Evolutionary conservation across 192 early-diverging fungal species (phyloP).

Genomic region (Paraglomus occultum): DNA sequence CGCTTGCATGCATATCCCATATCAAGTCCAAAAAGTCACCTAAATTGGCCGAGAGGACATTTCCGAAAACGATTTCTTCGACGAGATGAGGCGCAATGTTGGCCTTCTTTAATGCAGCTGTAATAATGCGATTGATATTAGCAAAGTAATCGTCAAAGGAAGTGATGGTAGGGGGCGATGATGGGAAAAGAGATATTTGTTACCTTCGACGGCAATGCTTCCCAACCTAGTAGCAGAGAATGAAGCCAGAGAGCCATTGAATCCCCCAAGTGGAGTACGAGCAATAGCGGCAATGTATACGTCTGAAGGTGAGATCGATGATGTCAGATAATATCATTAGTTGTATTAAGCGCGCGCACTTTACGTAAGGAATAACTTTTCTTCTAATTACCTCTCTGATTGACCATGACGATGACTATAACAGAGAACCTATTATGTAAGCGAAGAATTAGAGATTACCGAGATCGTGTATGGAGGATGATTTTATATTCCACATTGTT

Average conservation of each 20-base stretch:
- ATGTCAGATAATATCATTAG: too few relatives aligned
- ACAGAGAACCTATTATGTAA: too few relatives aligned
- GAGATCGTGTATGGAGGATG: too few relatives aligned
- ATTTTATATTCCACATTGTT: too few relatives aligned
- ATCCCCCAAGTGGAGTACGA: constrained; percentile 90
- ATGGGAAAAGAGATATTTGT: not conserved
- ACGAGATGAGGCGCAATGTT: constrained; percentile 61
- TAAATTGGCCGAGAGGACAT: constrained; percentile 75
- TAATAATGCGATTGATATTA: not conserved
- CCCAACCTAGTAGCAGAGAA: constrained; percentile 85
- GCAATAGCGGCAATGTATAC: constrained; percentile 91
- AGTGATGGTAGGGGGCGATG: too few relatives aligned
- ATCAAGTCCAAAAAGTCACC: constrained; percentile 29
- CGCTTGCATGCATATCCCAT: too few relatives aligned
- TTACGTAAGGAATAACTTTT: too few relatives aligned
- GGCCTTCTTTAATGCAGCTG: constrained; percentile 50
- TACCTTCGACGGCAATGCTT: constrained; percentile 82
- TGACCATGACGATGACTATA: too few relatives aligned
- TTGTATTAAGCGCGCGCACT: too few relatives aligned
- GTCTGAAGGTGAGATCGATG: not conserved
- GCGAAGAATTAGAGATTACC: too few relatives aligned
- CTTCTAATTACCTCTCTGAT: too few relatives aligned
- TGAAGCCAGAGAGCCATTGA: constrained; percentile 84
- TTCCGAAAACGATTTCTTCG: constrained; percentile 77
- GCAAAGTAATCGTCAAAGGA: not conserved